Percentiles rank a stretch among this genome's conserved stretches.
Evolutionary conservation across 176 grass and related monocot species (phyloP).

Genomic region (Ampelocalamus luodianensis): DNA sequence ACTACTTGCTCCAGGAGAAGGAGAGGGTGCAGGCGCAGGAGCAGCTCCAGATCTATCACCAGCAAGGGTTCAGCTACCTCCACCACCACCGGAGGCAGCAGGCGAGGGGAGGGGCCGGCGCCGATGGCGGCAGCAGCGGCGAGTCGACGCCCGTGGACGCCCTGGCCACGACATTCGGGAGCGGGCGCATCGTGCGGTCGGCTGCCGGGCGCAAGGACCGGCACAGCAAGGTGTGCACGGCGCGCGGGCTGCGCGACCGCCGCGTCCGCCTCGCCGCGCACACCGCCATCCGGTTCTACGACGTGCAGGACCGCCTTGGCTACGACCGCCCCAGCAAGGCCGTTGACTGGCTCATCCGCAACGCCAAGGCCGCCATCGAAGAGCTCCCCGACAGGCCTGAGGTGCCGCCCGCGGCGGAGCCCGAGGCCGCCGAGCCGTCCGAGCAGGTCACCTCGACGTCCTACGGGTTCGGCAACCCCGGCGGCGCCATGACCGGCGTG

Average conservation of each 20-base stretch:
- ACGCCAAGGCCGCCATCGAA: slow-evolving; percentile 83
- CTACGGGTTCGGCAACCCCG: slow-evolving; percentile 50
- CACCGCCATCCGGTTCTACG: slow-evolving; percentile 98
- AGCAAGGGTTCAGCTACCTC: slow-evolving; percentile 53
- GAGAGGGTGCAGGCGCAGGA: slow-evolving; percentile 45
- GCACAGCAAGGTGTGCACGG: slow-evolving; percentile 97
- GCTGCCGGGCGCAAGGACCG: slow-evolving; percentile 88
- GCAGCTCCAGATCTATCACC: slow-evolving; percentile 69
- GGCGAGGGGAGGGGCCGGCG: neutral
- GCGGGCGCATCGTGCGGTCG: slow-evolving; percentile 94
- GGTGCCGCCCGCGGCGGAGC: slow-evolving; percentile 33
- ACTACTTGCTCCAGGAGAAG: slow-evolving; percentile 68
- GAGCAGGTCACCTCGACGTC: slow-evolving; percentile 61
- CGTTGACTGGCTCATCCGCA: slow-evolving; percentile 96
- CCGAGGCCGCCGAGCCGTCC: slow-evolving; percentile 34
- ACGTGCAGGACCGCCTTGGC: slow-evolving; percentile 94
- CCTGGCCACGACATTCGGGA: slow-evolving; percentile 55
- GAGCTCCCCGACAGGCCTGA: slow-evolving; percentile 69
- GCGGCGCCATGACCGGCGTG: slow-evolving; percentile 30
- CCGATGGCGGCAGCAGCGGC: slow-evolving; percentile 53
- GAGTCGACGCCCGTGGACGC: slow-evolving; percentile 77
- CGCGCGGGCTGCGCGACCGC: slow-evolving; percentile 82
- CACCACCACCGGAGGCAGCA: slow-evolving; percentile 54
- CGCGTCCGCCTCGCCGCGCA: slow-evolving; percentile 91
- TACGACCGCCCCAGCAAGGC: slow-evolving; percentile 99